Conservation (phyloP, 306 rosid species). For the Boehmeria nivea region DNA sequence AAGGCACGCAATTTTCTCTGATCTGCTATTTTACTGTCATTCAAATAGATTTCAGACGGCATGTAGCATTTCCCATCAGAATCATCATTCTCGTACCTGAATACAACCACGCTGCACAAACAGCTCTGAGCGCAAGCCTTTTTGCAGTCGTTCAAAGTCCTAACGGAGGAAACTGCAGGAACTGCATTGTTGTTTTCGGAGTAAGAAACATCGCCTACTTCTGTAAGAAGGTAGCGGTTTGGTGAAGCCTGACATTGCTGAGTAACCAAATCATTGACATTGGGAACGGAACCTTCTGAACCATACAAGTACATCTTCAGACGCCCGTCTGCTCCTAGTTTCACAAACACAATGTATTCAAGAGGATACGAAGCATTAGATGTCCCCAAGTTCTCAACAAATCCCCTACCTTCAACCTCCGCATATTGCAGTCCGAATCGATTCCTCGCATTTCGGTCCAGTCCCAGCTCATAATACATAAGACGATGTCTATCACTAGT, state of each 20-base stretch:
- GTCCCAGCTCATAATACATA: not conserved
- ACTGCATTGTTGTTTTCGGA: no score
- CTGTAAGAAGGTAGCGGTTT: no score
- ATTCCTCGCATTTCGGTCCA: not conserved
- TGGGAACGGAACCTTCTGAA: not conserved
- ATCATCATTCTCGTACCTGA: no score
- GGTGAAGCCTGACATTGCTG: not conserved
- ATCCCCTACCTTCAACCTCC: not conserved
- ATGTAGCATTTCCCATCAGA: no score
- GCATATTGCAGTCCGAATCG: not conserved
- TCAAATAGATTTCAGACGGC: no score
- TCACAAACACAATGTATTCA: slow-evolving; percentile 5
- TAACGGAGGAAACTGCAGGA: no score
- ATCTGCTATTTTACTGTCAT: no score
- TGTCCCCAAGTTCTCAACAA: not conserved
- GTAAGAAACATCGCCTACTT: no score
- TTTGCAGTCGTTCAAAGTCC: no score
- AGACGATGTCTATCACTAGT: not conserved
- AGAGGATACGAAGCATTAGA: not conserved
- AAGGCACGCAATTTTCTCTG: not conserved
- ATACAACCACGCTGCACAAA: no score
- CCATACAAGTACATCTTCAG: not conserved
- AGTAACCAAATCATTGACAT: not conserved
- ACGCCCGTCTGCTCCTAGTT: slow-evolving; percentile 1
- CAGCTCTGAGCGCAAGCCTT: no score